Evolutionary conservation across 768 basidiomycete species (phyloP).

Genomic region (Suillus subaureus): DNA sequence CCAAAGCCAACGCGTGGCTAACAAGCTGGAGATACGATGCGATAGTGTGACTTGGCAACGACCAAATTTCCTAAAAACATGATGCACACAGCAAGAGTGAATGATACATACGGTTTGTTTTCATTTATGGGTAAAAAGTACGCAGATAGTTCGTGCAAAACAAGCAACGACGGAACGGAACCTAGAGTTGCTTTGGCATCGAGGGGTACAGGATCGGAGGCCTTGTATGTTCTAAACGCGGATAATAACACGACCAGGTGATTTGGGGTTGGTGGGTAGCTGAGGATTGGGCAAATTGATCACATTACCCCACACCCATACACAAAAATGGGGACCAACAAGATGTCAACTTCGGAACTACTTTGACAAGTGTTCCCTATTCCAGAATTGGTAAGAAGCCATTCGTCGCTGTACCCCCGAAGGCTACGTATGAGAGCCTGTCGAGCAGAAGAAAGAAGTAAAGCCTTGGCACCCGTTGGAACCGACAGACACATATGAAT

Average conservation of each 20-base stretch:
- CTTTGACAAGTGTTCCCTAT: constrained; percentile 38
- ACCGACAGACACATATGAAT: constrained; percentile 64
- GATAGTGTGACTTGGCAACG: constrained; percentile 34
- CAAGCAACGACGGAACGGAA: constrained; percentile 50
- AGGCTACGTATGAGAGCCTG: constrained; percentile 44
- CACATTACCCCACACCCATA: constrained; percentile 7
- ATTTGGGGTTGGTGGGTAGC: constrained; percentile 64
- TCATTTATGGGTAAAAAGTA: constrained; percentile 45
- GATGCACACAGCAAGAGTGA: neutral
- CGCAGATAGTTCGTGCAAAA: constrained; percentile 61
- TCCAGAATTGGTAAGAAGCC: constrained; percentile 37
- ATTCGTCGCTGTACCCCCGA: constrained; percentile 52
- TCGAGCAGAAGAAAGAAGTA: constrained; percentile 60
- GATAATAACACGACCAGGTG: constrained; percentile 58
- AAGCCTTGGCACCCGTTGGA: constrained; percentile 33
- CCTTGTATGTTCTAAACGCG: constrained; percentile 40
- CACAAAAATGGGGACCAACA: constrained; percentile 46
- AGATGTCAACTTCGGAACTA: constrained; percentile 49
- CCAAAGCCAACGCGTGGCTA: constrained; percentile 45
- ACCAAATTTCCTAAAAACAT: constrained; percentile 6
- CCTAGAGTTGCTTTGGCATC: constrained; percentile 38
- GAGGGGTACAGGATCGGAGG: constrained; percentile 23
- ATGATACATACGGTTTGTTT: constrained; percentile 25
- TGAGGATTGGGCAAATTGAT: constrained; percentile 28
- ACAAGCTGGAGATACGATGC: constrained; percentile 57